Evolutionary conservation across 2,329 filamentous ascomycete species (phyloP), one percentile per base, ranked within the genome.

Genomic region (Setomelanomma holmii): DNA sequence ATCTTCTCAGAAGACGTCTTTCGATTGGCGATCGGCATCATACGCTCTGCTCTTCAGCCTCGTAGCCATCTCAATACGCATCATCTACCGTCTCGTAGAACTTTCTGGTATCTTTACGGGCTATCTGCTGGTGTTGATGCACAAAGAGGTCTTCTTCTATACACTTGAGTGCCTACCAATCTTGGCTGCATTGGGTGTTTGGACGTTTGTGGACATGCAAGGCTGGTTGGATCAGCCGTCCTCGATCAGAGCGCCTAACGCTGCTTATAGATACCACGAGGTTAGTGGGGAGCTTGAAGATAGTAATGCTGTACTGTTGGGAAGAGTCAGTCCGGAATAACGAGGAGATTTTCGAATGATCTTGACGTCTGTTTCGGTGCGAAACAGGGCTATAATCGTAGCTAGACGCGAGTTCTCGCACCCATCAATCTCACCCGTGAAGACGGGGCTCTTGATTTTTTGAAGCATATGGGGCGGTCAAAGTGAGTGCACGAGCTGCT

Each of bases 101-200:
- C 49, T 52, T 27, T 34, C 20, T 16, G 43, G 38, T 12, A 16
- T 48, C 7, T 43, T 47, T 10, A 43, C 38, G 21, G 49, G 49
- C 3, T 19, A 43, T 5, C 12, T 52, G n/a, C 19, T 24, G 5
- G n/a, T 42, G 2, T 17, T 48, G 16, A 38, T 38, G n/a, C 44
- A 47, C 7, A 47, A 43, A 36, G 49, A 52, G 16, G 30, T 52
- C 3, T 52, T 43, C 23, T 52, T 48, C 22, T 52, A 52, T 14
- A 22, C 49, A 5, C 11, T 52, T 4, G 49, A 52, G 22, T 52
- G 49, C 38, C 20, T 39, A 14, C 44, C 49, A 4, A 33, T 44
- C 11, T 39, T 52, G 23, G 21, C 20, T 38, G 49, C 44, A 17
- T 5, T 48, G 4, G 44, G 39, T 20, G 14, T 44, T 16, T 52